These are phyloP conservation scores for Acaromyces ingoldii DNA, from an alignment of 1,284 basidiomycete species.

Conservation along the genomic window DNA sequence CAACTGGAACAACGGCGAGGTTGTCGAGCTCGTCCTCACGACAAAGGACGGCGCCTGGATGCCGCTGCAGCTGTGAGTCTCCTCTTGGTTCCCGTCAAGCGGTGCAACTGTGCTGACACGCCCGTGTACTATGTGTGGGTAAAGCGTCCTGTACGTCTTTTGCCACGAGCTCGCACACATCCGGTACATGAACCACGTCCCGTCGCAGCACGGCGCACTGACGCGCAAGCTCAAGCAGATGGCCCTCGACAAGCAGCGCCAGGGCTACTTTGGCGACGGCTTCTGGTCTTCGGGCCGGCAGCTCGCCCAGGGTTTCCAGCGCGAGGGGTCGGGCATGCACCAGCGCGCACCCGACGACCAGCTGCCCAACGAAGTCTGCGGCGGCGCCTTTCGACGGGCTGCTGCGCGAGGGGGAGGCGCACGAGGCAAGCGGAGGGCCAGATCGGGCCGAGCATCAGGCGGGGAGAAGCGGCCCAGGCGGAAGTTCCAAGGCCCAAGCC, in stretches of 20 bases:
- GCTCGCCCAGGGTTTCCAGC: constrained; percentile 22
- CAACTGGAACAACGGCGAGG: constrained; percentile 42
- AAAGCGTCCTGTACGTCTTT: constrained; percentile 34
- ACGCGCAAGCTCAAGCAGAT: constrained; percentile 24
- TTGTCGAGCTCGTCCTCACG: constrained; percentile 31
- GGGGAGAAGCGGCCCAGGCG: too few relatives aligned
- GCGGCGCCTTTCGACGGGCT: constrained; percentile 19
- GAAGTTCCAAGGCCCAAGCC: constrained; percentile 18
- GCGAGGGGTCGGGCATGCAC: constrained; percentile 20
- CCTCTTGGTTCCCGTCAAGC: too few relatives aligned
- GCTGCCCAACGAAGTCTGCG: constrained; percentile 33
- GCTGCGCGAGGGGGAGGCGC: not conserved
- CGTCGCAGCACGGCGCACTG: constrained; percentile 31
- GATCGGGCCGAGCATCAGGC: constrained; percentile 8
- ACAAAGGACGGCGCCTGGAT: constrained; percentile 25
- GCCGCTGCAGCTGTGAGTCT: constrained; percentile 28
- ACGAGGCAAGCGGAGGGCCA: not conserved
- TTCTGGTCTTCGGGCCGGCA: constrained; percentile 35
- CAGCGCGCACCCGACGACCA: constrained; percentile 14
- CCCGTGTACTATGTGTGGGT: too few relatives aligned
- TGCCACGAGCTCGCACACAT: constrained; percentile 40
- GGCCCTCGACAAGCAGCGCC: constrained; percentile 21
- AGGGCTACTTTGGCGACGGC: constrained; percentile 39
- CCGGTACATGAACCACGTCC: constrained; percentile 39
- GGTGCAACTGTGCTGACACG: too few relatives aligned